Evolutionary conservation across 495 filamentous ascomycete species (phyloP), one percentile per base, ranked within the genome.

Genomic region (Lophiotrema nucula): DNA sequence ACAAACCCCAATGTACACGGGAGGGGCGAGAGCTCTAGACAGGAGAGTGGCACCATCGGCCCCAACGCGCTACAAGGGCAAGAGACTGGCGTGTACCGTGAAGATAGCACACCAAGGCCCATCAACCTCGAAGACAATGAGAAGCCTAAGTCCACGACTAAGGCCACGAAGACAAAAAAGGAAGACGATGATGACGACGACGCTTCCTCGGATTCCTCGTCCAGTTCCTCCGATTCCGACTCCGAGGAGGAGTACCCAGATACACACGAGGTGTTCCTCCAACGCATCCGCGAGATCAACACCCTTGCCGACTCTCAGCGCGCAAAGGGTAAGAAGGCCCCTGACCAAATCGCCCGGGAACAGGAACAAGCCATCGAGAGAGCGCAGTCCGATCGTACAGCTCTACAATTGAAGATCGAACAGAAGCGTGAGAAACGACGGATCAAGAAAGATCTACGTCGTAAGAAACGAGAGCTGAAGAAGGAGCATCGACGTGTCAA

Each of bases 261-360:
- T 22, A 23, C 56, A 0, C 15, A 60, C 11, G 15, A 22, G 0
- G 3, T 47, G 8, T 64, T 60, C 46, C 16, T 51, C 18, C 1
- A 33, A 1, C 48, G 51, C 26, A 24, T 64, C 56, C 56, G 50
- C 31, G 55, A 46, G 2, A 64, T 64, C 49, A 60, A 64, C 37
- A 6, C 18, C 13, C 6, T 33, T 3, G 51, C 56, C 22, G 24
- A 10, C 0, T 6, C 46, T 13, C 21, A 56, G 2, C 16, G 16
- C 19, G 15, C 44, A 4, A 65, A 65, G 25, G 62, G 62, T 38
- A 65, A 65, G 23, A 64, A 59, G 23, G 19, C 43, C n/a, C 16
- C 48, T 13, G 21, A 33, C n/a, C n/a, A 28, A 13, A 55, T 64
- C 2, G 10, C 27, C 12, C 33, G 11, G 2, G 61, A 64, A 43